A percentile compares a stretch with the other conserved stretches of the same genome.
These are phyloP conservation scores for Aureobasidium sp. DNA, from an alignment of 2,329 filamentous ascomycete genomes.

Conservation along the genomic window DNA sequence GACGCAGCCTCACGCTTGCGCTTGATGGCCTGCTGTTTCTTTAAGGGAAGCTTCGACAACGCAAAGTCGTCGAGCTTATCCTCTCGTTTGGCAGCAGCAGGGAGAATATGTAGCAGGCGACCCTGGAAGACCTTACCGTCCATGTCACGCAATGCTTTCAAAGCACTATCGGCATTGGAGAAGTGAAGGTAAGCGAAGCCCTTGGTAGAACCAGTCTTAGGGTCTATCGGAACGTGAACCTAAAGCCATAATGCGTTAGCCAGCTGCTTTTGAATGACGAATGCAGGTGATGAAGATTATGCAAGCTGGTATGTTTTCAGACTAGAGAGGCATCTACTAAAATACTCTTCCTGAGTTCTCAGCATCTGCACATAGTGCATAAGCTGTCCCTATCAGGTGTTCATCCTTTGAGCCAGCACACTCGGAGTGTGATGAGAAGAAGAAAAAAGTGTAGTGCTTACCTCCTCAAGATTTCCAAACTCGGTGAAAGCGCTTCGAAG, in stretches of 20 bases:
- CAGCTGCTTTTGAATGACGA: background rate
- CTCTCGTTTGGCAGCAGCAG: conserved; percentile 74
- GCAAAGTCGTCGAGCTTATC: conserved; percentile 79
- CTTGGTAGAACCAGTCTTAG: conserved; percentile 65
- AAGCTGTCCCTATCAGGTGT: conserved; percentile 99
- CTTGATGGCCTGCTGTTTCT: conserved; percentile 87
- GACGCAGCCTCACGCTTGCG: conserved; percentile 74
- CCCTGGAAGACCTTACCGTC: conserved; percentile 90
- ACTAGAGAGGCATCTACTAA: conserved; percentile 99
- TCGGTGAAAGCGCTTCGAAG: conserved; percentile 63
- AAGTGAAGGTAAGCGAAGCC: conserved; percentile 87
- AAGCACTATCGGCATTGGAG: conserved; percentile 61
- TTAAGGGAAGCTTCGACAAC: conserved; percentile 83
- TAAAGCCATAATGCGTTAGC: conserved; percentile 36
- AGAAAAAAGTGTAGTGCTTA: conserved; percentile 46
- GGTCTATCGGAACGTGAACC: conserved; percentile 79
- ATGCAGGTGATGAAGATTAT: background rate
- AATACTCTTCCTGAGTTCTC: conserved; percentile 84
- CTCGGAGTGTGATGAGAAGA: conserved; percentile 19
- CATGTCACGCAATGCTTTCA: conserved; percentile 68
- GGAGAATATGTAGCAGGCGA: conserved; percentile 82
- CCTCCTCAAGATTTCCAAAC: conserved; percentile 78
- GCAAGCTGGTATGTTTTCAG: conserved; percentile 43
- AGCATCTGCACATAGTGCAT: conserved; percentile 81
- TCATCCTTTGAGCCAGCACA: conserved; percentile 62